Base-by-base conservation (phyloP, 1,284 basidiomycete species). In the Thelephora terrestris region DNA sequence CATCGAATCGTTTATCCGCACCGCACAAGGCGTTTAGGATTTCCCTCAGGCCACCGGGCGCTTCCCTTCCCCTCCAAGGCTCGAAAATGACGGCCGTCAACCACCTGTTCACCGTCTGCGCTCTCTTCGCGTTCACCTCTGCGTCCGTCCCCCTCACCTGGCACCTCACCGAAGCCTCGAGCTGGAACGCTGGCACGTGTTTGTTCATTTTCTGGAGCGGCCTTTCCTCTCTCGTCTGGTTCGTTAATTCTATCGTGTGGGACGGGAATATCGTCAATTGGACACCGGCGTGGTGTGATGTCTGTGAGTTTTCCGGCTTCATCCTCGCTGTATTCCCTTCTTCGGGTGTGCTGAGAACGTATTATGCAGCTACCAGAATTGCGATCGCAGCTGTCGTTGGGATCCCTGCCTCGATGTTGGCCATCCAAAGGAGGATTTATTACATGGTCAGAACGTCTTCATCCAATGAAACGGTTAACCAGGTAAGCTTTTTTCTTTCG, bases 211-310 rank as follows among this genome's bases (percentile, higher is more conserved):
- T 48, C 9, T 57, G 56, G 56, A 44, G 44, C 3, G 52, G 62
- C 4, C 21, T 66, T 14, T 56, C 47, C 2, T 64, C 60, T 43
- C n/a, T 70, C 1, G 55, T 61, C 25, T 48, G 52, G 10, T 54
- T 58, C 45, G 51, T 71, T 34, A 68, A 73, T 52, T 51, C 58
- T 10, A 53, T 69, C 23, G 47, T 70, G 2, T 75, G 71, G 71
- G 54, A 57, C 20, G 59, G 64, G 34, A 66, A 63, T 46, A 50
- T 58, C 2, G 47, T 55, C 1, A 58, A 67, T 47, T 47, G 47
- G 0, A 59, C 64, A 0, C 66, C 66, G 0, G 54, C 68, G 5
- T 74, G 64, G 64, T 74, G 72, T 52, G 73, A 75, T 52, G 70
- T 75, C 42, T 55, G 68, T 70, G 47, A 53, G 66, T 53, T 14